Evolutionary conservation across 148 eudicot genomes (phyloP), one percentile per base, ranked within the genome.

Genomic region (Linanthus parryae): DNA sequence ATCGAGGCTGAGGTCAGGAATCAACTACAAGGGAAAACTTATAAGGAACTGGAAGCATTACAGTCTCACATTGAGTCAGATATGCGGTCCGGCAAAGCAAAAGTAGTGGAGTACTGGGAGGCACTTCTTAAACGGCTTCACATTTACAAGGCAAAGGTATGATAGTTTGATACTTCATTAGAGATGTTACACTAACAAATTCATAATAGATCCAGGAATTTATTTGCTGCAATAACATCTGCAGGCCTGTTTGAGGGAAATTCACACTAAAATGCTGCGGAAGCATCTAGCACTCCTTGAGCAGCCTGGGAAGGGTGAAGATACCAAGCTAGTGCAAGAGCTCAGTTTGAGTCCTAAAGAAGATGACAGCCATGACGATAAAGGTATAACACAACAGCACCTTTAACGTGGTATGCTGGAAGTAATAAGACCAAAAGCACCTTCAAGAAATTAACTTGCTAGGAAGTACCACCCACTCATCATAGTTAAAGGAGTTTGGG

Each of bases 71-170:
- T 88, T 45, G 99, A 92, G 76, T 83, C 95, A 15, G 85, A 76
- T 55, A 92, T 92, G 99, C 80, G 79, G 36, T 88, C 99, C 54
- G 99, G 99, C 44, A 80, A 71, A 23, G 96, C 99, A 52, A 92
- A 92, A 73, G 96, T 88, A 39, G 96, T 88, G 4, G 99, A 92
- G 64, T 92, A 71, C 57, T 92, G 99, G 99, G 99, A 92, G 65
- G 99, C 91, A 48, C 77, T 92, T 62, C 75, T 84, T 46, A 92
- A 92, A 63, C 85, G 96, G 37, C 87, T 92, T 58, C 88, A 92
- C 63, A 92, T 92, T 31, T 84, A 70, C 65, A 88, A 88, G 78
- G 99, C 99, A 48, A 92, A 92, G 90, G 98, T 91, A 52, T 48
- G 44, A n/a, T n/a, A n/a, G n/a, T n/a, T n/a, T n/a, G 34, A 20